Evolutionary conservation across 208 protist genomes (phyloP), one percentile per base, ranked within the genome.

Genomic region (Trypanosoma caninum): DNA sequence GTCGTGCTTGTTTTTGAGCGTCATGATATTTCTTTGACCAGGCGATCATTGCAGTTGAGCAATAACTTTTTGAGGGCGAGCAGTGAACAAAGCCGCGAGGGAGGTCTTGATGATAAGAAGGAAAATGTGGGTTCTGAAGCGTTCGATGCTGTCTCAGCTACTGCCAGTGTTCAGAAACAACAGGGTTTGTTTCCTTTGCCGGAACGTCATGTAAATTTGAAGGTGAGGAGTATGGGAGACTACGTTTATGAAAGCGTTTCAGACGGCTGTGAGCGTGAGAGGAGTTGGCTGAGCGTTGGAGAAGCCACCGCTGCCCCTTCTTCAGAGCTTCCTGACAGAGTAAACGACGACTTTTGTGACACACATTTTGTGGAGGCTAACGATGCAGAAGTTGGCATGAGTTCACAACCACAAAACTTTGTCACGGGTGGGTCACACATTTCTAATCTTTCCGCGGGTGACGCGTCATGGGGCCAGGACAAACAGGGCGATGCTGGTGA

Each of bases 1-100:
- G 70, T 74, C 8, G 57, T 81, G 20, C 57, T 46, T 34, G 56
- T 81, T 35, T 18, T 58, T 2, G 14, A 16, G 20, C 28, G n/a
- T 16, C 51, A 33, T 20, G 14, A 4, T 42, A 9, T 16, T 9
- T 7, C 28, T 33, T 5, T 3, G 31, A 13, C 14, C 37, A 40
- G 53, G 22, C 30, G 30, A 9, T 27, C 38, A 40, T 28, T 23
- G 31, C 31, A 3, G 44, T 31, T 45, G 23, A 25, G 59, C 25
- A 7, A 40, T 27, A 44, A 56, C 8, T 16, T 6, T 28, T 11
- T 23, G 16, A 23, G 11, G 25, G 1, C 34, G 38, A 33, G 27
- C 9, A 35, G 28, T 22, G n/a, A 42, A 30, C 27, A 5, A 40
- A 22, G 13, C 16, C 38, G 3, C 27, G 20, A 35, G 31, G 14